Evolutionary conservation across 2,329 filamentous ascomycete species (phyloP), one percentile per base, ranked within the genome.

Genomic region (Phialophora expanda): DNA sequence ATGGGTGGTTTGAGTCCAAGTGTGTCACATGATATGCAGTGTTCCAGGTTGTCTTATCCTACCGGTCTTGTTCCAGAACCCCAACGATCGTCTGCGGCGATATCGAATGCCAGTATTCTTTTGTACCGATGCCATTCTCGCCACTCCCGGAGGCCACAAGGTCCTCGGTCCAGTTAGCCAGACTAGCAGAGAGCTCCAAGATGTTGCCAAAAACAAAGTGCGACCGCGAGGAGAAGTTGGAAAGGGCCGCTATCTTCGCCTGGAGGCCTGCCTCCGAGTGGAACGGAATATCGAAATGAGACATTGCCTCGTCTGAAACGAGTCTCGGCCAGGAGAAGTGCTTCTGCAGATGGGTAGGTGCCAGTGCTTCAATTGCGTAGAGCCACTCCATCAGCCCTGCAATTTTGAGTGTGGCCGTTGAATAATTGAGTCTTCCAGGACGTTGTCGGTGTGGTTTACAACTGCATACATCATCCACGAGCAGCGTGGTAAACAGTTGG

Each of bases 401-500:
- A 22, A 56, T 46, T 20, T 65, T 53, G 24, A n/a, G n/a, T 20
- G 30, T 22, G 11, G 26, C 55, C 20, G 20, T 12, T 12, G 30
- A 48, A 38, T 41, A 12, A 6, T 57, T 17, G 20, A 62, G 30
- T 3, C 24, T 17, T 63, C 38, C 17, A 44, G 28, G 22, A 20
- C 28, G 20, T 9, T 62, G 48, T 11, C 41, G 17, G 5, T 58
- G 24, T 28, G n/a, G 24, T 26, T 1, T 24, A 26, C 3, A 12
- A 6, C n/a, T 38, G 26, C 57, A 48, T 4, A 56, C 30, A 20
- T 66, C 38, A 8, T 41, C 58, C 14, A 66, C 51, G 30, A 81
- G 76, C 0, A 79, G 78, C 4, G 74, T 74, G 55, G 83, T 73
- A 1, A 82, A 72, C 0, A 79, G 72, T 51, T 82, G 78, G 0